phyloP scores from a whole-genome alignment of 2,329 filamentous ascomycete genomes.

The Aspergillus quadricinctus region DNA sequence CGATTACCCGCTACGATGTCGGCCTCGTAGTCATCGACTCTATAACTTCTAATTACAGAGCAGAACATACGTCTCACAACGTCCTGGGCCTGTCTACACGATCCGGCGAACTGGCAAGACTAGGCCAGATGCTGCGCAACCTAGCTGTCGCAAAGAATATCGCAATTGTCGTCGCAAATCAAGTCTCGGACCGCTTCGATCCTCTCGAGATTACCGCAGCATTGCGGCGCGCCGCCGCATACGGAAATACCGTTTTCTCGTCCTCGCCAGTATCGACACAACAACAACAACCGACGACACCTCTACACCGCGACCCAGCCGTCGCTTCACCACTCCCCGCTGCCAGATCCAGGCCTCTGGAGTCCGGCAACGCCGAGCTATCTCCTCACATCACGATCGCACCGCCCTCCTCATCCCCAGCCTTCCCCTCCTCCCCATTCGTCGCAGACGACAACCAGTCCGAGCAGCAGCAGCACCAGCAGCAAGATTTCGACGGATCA shows the following conservation, averaged over 20 bases:
- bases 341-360: conserved; percentile 5
- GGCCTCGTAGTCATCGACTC: conserved; percentile 86
- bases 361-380: conserved; percentile 13
- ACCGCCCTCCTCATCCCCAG: conserved; percentile 23
- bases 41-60: conserved; percentile 91
- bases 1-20: conserved; percentile 68
- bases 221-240: conserved; percentile 4
- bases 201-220: conserved; percentile 16
- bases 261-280: conserved; percentile 10
- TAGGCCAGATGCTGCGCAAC: conserved; percentile 69
- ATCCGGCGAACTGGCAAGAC: conserved; percentile 68
- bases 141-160: conserved; percentile 70
- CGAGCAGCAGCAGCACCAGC: conserved; percentile 6
- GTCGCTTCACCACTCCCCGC: conserved; percentile 17
- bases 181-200: conserved; percentile 84
- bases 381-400: conserved; percentile 10
- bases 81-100: conserved; percentile 64
- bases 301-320: conserved; percentile 13
- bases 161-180: conserved; percentile 88
- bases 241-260: conserved; percentile 6
- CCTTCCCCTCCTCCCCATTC: conserved; percentile 25
- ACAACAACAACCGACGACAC: conserved; percentile 1
- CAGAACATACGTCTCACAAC: conserved; percentile 57
- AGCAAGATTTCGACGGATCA: conserved; percentile 24
- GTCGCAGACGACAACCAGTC: conserved; percentile 22